These are phyloP conservation scores for Plasmodium knowlesi DNA, from an alignment of 169 alveolate genomes.

Conservation along the genomic window DNA sequence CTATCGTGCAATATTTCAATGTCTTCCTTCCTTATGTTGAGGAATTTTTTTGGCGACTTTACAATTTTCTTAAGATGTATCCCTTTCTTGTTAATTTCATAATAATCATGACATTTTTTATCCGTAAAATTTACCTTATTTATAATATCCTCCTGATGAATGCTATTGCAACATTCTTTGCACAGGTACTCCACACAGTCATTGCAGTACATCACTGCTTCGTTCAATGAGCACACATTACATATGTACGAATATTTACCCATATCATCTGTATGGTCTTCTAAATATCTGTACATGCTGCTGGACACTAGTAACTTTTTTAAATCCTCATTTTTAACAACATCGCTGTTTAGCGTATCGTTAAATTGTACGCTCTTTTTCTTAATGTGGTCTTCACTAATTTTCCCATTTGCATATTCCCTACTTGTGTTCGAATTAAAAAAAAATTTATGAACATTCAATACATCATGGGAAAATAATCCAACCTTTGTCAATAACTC, in stretches of 20 bases:
- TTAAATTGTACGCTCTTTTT: neutral
- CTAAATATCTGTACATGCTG: conserved; percentile 32
- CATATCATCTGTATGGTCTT: conserved; percentile 44
- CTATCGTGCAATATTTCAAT: conserved; percentile 23
- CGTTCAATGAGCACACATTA: conserved; percentile 63
- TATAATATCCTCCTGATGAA: conserved; percentile 30
- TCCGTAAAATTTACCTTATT: conserved; percentile 13
- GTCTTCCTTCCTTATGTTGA: conserved; percentile 35
- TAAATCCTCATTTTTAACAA: conserved; percentile 29
- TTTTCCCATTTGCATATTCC: neutral
- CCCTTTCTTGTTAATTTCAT: conserved; percentile 37
- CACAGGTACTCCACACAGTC: conserved; percentile 72
- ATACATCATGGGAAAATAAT: conserved; percentile 38
- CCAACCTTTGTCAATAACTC: conserved; percentile 62
- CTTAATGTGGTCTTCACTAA: conserved; percentile 9
- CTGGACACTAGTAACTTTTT: conserved; percentile 19
- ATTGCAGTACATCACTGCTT: conserved; percentile 65
- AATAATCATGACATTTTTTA: conserved; percentile 39
- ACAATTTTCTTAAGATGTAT: conserved; percentile 45
- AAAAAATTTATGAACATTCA: conserved; percentile 38
- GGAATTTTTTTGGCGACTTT: conserved; percentile 44
- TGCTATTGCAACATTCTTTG: conserved; percentile 34
- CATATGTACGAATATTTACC: conserved; percentile 59
- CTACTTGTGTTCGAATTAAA: neutral
- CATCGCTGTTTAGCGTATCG: conserved; percentile 15